A percentile compares a stretch with the other conserved stretches of the same genome.
Evolutionary conservation across 495 filamentous ascomycete genomes (phyloP).

Genomic region (Glonium stellatum): DNA sequence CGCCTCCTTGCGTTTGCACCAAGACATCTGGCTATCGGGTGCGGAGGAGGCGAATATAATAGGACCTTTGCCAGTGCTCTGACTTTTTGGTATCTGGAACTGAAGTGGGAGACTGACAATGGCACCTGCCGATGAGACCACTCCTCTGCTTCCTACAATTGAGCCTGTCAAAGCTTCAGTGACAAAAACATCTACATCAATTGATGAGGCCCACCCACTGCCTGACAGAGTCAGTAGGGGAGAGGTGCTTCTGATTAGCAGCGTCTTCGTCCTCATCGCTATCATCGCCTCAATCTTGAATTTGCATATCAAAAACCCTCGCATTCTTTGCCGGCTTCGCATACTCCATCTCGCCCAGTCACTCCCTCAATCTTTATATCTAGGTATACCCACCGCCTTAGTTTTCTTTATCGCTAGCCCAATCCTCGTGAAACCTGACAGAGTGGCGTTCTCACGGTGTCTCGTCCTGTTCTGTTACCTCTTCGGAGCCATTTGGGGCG

Average conservation of each 20-base stretch:
- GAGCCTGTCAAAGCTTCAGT: neutral
- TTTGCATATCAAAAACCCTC: neutral
- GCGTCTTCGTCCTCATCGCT: neutral
- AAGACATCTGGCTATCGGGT: neutral
- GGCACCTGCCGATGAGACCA: neutral
- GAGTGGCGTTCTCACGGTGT: neutral
- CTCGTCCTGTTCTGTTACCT: neutral
- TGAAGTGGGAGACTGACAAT: neutral
- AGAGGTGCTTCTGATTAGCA: neutral
- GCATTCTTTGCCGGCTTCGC: neutral
- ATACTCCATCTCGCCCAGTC: neutral
- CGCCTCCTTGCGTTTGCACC: no score
- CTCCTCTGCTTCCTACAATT: neutral
- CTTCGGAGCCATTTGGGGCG: neutral
- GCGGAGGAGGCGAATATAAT: neutral
- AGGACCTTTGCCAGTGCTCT: neutral
- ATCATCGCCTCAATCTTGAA: conserved; percentile 1
- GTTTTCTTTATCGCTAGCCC: neutral
- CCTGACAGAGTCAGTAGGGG: neutral
- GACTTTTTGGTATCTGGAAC: neutral
- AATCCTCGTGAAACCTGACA: neutral
- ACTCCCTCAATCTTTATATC: neutral
- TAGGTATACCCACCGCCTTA: neutral
- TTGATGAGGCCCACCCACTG: neutral
- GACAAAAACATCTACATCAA: neutral